Evolutionary conservation across 2,329 filamentous ascomycete genomes (phyloP), one percentile per base, ranked within the genome.

Genomic region (Venturia carpophila): DNA sequence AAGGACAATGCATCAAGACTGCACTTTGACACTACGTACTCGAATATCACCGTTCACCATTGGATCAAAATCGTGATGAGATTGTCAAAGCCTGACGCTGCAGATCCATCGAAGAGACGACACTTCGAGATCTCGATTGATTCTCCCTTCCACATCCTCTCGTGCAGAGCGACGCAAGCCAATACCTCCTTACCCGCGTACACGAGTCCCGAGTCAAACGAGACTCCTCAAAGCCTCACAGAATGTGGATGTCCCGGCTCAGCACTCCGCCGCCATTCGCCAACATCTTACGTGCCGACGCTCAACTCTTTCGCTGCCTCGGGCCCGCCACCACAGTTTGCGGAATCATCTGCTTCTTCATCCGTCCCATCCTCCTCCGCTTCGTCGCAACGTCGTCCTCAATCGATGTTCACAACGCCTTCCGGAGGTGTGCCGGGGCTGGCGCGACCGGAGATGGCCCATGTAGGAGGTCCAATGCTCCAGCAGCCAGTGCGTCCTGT

Each of bases 1-100:
- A 87, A 85, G 71, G 87, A 92, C 71, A 81, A 82, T 68, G 72
- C 75, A 34, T 82, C 84, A 66, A 83, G 85, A 67, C 78, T 97
- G 66, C 89, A 96, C 73, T 93, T 93, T 64, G 92, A 96, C 73
- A 96, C 91, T 64, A 96, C 91, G 66, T 96, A 93, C 81, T 89
- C 91, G 72, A 95, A 95, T 68, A 93, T 96, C 63, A 91, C 94
- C 71, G 92, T 97, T 64, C 91, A 91, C 73, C 92, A 97, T 74
- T 96, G 92, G 92, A 96, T 97, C 75, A 96, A 96, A 90, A 91
- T 96, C 72, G 91, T 96, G 67, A 90, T 97, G 86, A 88, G 92
- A 63, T 87, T 97, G 60, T 96, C 92, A 39, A 91, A 91, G 70
- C 80, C 89, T 17, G 92, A 96, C 70, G 84, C 87, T 47, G 85